Evolutionary conservation across 1,284 basidiomycete genomes (phyloP).

Genomic region (Boletus holoroseus): DNA sequence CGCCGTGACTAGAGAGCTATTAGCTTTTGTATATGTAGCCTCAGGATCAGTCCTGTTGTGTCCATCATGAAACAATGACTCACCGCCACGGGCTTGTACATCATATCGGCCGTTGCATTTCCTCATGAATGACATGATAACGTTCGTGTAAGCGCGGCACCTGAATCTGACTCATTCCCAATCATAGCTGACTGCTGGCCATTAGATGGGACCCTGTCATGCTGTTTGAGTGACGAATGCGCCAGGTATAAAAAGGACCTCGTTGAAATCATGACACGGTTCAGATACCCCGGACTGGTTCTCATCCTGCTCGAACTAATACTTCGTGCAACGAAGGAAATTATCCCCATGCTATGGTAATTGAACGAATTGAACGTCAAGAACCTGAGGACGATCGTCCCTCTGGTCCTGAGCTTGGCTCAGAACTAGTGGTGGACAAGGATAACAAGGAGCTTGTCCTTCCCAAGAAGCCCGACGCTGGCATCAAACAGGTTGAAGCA

Average conservation of each 20-base stretch:
- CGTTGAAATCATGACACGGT: not conserved
- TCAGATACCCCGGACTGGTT: not conserved
- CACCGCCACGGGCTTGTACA: not conserved
- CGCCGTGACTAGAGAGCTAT: not conserved
- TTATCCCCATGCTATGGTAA: not conserved
- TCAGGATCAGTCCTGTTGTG: not conserved
- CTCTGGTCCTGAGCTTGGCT: not conserved
- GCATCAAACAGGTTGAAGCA: not conserved
- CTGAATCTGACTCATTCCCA: not conserved
- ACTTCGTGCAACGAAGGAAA: not conserved
- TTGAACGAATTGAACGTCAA: constrained; percentile 5
- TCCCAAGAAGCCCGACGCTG: not conserved
- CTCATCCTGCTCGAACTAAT: not conserved
- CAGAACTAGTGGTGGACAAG: not conserved
- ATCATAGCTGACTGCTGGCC: too few relatives aligned
- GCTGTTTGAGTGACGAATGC: not conserved
- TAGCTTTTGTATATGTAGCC: not conserved
- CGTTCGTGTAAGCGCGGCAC: not conserved
- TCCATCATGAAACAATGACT: not conserved
- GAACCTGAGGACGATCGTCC: not conserved
- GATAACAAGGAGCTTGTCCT: not conserved
- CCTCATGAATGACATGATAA: not conserved
- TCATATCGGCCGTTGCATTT: not conserved
- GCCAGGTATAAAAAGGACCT: not conserved
- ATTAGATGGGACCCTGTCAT: too few relatives aligned